A percentile compares a stretch with the other conserved stretches of the same genome.
Conservation (phyloP, 805 yeast species). For the Lipomyces yamanashiensis region DNA sequence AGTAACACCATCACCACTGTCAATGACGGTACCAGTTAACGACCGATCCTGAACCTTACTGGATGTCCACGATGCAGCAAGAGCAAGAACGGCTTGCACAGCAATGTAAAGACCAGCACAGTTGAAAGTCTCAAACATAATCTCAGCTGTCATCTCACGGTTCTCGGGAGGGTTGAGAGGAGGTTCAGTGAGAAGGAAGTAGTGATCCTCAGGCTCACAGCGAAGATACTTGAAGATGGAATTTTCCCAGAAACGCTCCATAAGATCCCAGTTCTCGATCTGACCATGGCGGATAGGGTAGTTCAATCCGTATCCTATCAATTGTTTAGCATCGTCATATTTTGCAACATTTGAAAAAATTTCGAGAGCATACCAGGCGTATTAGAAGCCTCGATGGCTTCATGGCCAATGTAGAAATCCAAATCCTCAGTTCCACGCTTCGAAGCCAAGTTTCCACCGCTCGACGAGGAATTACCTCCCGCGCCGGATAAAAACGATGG, state of each 20-base stretch:
- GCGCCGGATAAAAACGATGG: slow-evolving; percentile 51
- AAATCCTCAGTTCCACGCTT: slow-evolving; percentile 92
- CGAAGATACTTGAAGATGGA: slow-evolving; percentile 94
- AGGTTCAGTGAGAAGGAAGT: slow-evolving; percentile 93
- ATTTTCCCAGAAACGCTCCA: slow-evolving; percentile 99
- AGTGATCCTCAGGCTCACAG: slow-evolving; percentile 99
- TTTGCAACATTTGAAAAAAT: background rate
- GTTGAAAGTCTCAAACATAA: slow-evolving; percentile 97
- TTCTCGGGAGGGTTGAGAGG: slow-evolving; percentile 99
- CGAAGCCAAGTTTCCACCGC: slow-evolving; percentile 55
- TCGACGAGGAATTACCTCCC: slow-evolving; percentile 31
- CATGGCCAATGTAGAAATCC: slow-evolving; percentile 94
- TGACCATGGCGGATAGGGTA: slow-evolving; percentile 98
- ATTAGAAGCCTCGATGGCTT: slow-evolving; percentile 87
- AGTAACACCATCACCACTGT: slow-evolving; percentile 98
- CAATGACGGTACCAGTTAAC: slow-evolving; percentile 96
- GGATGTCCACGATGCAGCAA: slow-evolving; percentile 99
- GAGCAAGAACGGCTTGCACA: slow-evolving; percentile 96
- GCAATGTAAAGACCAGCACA: slow-evolving; percentile 99
- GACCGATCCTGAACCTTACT: slow-evolving; percentile 94
- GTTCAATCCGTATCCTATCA: slow-evolving; percentile 68
- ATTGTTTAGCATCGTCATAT: background rate
- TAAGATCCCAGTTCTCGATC: slow-evolving; percentile 98
- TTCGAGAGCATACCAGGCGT: slow-evolving; percentile 59
- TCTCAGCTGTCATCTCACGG: slow-evolving; percentile 97